phyloP scores from a whole-genome alignment of 1,284 basidiomycete genomes.

The Pascua guehoae region DNA sequence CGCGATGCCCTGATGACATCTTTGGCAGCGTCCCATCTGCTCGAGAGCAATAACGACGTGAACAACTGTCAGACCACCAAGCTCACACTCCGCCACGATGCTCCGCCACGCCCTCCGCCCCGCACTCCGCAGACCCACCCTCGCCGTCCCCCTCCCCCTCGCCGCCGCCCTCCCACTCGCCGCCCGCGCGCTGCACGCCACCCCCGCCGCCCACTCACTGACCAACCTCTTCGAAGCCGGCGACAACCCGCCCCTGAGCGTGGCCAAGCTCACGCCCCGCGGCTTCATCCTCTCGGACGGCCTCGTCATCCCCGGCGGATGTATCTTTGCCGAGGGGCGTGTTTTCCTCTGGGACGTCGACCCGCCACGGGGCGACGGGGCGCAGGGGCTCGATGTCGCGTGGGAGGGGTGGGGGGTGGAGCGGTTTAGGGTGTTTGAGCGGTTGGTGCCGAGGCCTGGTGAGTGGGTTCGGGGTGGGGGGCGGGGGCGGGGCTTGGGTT shows the following conservation, averaged over 20 bases:
- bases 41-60: too few species aligned
- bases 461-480: constrained; percentile 32
- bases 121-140: too few species aligned
- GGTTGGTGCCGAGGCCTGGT: constrained; percentile 81
- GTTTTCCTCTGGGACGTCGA: constrained; percentile 90
- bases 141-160: too few species aligned
- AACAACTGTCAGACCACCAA: too few species aligned
- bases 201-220: constrained; percentile 7
- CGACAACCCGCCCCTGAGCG: constrained; percentile 29
- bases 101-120: too few species aligned
- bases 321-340: constrained; percentile 78
- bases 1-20: too few species aligned
- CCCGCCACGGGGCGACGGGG: constrained; percentile 52
- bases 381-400: constrained; percentile 28
- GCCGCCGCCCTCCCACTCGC: too few species aligned
- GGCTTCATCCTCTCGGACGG: constrained; percentile 57
- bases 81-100: too few species aligned
- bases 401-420: constrained; percentile 64
- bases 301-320: constrained; percentile 68
- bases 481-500: neutral
- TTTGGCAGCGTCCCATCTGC: too few species aligned
- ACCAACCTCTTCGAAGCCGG: constrained; percentile 31
- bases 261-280: constrained; percentile 36
- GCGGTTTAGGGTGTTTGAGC: constrained; percentile 74
- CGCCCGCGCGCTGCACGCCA: constrained; percentile 6